Conservation (phyloP, 2,329 filamentous ascomycete species). For the Ceratocystis colombiana region DNA sequence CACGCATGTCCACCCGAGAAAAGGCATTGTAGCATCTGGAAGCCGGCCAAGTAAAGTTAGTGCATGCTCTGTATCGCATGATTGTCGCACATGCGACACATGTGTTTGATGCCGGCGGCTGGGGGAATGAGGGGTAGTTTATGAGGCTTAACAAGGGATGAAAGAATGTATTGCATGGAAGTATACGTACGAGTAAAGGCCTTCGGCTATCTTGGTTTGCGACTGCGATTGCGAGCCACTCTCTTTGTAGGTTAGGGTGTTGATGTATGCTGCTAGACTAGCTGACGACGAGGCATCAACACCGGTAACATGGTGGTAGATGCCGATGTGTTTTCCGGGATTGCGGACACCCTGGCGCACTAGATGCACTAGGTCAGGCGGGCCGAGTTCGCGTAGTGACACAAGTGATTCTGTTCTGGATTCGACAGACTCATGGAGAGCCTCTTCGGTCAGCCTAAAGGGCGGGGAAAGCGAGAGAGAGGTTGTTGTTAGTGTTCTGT, state of each 20-base stretch:
- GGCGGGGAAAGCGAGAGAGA: background rate
- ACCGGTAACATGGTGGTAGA: constrained; percentile 96
- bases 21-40: constrained; percentile 92
- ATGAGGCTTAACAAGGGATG: background rate
- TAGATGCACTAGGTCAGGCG: constrained; percentile 89
- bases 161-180: background rate
- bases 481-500: constrained; percentile 26
- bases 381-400: constrained; percentile 81
- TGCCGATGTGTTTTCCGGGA: constrained; percentile 59
- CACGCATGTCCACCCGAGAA: constrained; percentile 93
- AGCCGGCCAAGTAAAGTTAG: background rate
- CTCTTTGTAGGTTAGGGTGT: constrained; percentile 86
- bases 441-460: constrained; percentile 79
- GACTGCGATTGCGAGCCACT: constrained; percentile 50
- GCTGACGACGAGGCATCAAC: constrained; percentile 96
- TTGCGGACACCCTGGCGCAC: constrained; percentile 61
- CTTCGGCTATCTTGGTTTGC: constrained; percentile 76
- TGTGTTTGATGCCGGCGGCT: too few relatives aligned
- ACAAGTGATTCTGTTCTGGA: constrained; percentile 81
- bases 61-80: background rate
- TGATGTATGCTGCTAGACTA: constrained; percentile 94
- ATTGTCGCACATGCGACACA: too few relatives aligned
- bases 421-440: constrained; percentile 83
- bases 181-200: constrained; percentile 72
- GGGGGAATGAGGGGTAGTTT: too few relatives aligned